Evolutionary conservation across 805 yeast species (phyloP), one percentile per base, ranked within the genome.

Genomic region (Metschnikowia corniflorae): DNA sequence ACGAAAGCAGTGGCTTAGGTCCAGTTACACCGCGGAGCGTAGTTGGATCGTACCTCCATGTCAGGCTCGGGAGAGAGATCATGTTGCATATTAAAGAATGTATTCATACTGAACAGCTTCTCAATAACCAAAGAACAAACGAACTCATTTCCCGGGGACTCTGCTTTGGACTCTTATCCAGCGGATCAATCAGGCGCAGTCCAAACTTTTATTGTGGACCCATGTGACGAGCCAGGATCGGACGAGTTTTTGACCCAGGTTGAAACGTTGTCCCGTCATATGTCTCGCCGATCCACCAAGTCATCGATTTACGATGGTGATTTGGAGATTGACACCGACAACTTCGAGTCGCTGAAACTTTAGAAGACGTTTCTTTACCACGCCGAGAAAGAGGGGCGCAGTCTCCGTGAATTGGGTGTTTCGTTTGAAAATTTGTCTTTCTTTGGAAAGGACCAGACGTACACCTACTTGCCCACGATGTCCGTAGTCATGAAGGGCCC

Each of bases 371-470:
- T 70, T 51, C 66, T 68, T 20, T 48, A 51, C 18, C 61, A 66
- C 26, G 63, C 75, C 2, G 54, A 61, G 13, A 68, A 65, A 17
- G 73, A 73, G 50, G 78, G 78, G 21, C 66, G 76, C 29, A 60
- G 61, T 29, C 50, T 62, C 18, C 60, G 75, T 34, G 56, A 63
- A 18, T 52, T 72, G 7, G 77, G 78, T 42, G 65, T 75, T 4
- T 49, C 58, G 4, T 65, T 71, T 45, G 50, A 60, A 40, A 57
- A 69, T 44, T 52, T 71, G 26, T 39, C 45, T 13, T 42, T 33
- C 3, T 42, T 23, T 29, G 82, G 81, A 33, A 59, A 65, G 29
- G 78, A 76, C 47, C 65, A 69, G 32, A 55, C 72, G 7, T 67
- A 73, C 34, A 57, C 77, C 0, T 55, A 65, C 40, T 60, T 64